A percentile compares a stretch with the other conserved stretches of the same genome.
phyloP scores from a whole-genome alignment of 345 rosid genomes.

The Reutealis trisperma region DNA sequence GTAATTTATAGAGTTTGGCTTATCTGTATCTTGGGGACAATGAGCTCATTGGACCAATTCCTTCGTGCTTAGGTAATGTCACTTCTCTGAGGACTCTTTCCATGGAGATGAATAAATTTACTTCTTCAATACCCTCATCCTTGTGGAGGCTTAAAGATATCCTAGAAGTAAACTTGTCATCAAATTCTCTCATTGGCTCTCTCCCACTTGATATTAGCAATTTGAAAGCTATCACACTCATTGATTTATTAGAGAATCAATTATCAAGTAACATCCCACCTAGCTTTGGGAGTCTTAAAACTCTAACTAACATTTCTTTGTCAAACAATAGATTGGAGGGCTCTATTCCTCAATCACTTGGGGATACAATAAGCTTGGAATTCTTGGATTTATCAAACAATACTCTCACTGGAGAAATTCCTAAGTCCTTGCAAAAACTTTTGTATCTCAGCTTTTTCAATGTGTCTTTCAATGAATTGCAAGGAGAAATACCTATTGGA shows the following conservation, averaged over 20 bases:
- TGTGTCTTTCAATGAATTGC: not conserved
- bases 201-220: not conserved
- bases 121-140: no score
- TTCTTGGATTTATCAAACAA: no score
- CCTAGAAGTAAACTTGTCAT: no score
- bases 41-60: not conserved
- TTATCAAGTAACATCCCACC: not conserved
- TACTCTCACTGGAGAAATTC: no score
- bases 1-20: not conserved
- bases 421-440: no score
- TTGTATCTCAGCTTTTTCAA: not conserved
- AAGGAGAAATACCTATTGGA: constrained; percentile 10
- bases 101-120: no score
- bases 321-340: not conserved
- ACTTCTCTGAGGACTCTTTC: no score
- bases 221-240: not conserved
- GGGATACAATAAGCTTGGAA: no score
- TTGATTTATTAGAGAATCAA: not conserved
- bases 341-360: not conserved
- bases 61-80: no score
- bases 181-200: no score
- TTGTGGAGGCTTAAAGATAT: no score
- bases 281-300: not conserved
- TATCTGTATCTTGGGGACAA: not conserved
- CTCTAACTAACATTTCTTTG: not conserved